These are phyloP conservation scores for Malassezia slooffiae DNA, from an alignment of 1,284 basidiomycete species.

Conservation along the genomic window DNA sequence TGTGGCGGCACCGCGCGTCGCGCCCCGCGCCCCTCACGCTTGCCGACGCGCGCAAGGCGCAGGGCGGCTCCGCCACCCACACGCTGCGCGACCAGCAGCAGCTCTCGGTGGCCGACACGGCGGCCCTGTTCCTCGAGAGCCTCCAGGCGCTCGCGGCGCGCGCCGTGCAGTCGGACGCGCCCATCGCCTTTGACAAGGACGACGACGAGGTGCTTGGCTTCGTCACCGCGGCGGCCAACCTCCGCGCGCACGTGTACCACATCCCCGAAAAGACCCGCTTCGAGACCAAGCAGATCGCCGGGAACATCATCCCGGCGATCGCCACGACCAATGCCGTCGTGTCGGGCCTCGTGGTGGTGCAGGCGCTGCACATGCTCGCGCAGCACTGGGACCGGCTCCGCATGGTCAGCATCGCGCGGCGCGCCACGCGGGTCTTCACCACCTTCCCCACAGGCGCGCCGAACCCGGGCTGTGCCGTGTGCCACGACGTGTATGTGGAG, in stretches of 20 bases:
- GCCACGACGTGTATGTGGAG: constrained; percentile 69
- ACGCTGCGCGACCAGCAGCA: constrained; percentile 31
- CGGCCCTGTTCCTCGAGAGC: constrained; percentile 27
- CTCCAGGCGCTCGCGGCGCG: constrained; percentile 70
- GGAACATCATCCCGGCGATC: constrained; percentile 90
- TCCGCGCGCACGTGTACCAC: constrained; percentile 77
- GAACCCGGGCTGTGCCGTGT: constrained; percentile 60
- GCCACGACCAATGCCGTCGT: constrained; percentile 98
- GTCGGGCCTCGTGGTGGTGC: constrained; percentile 82
- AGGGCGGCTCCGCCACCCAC: constrained; percentile 1
- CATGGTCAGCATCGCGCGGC: constrained; percentile 22
- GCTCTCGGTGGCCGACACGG: constrained; percentile 31
- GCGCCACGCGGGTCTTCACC: constrained; percentile 19
- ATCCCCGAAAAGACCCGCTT: constrained; percentile 80
- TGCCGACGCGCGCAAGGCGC: constrained; percentile 54
- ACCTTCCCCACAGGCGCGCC: constrained; percentile 16
- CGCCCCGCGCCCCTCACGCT: constrained; percentile 76
- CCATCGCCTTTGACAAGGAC: constrained; percentile 90
- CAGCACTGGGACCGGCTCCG: constrained; percentile 21
- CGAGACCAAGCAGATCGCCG: constrained; percentile 99
- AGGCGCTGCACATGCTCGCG: constrained; percentile 68
- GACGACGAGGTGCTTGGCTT: constrained; percentile 94
- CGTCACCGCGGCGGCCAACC: constrained; percentile 83
- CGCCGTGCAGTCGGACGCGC: constrained; percentile 59
- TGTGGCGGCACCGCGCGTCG: constrained; percentile 78